Base-by-base conservation (phyloP, 441 rosid species). In the Raphanus hybrid region DNA sequence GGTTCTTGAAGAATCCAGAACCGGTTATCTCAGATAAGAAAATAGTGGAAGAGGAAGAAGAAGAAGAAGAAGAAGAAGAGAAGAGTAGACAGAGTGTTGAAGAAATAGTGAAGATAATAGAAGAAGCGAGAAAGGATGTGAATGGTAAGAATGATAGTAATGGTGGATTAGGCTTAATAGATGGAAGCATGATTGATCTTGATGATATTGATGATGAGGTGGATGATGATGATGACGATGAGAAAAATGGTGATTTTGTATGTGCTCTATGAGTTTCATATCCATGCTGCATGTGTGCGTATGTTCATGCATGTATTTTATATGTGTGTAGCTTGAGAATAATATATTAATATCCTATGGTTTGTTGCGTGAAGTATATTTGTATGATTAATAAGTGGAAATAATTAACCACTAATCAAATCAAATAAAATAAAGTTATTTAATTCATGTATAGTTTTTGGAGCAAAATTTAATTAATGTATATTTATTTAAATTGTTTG, bases 181-280 rank as follows among this genome's bases (percentile, higher is more conserved):
- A 86, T 32, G 91, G 91, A 1, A 90, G 93, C 75, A 83, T 93
- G 87, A 54, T 54, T 6, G 96, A 90, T 75, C 79, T 90, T 45
- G 94, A 90, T 75, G 98, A 91, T 62, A 68, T 87, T 5, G 97
- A 90, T 71, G 80, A 77, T 29, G 34, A 29, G 34, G 34, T 29
- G 5, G 54, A 48, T 2, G 96, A 86, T 57, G 92, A 90, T 32
- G 93, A 86, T 48, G 69, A 85, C 39, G 68, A 78, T 0, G 97
- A 88, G 70, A 78, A 83, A 35, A 87, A 90, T 23, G 98, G 92
- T 9, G 98, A 94, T 66, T 94, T 94, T 75, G 97, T 94, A 20
- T 93, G 90, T 77, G 91, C 90, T 7, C 57, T 93, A 29, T 89
- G 81, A 85, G 2, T 78, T 67, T 71, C 76, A 12, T 77, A 27